Conservation (phyloP, 2,329 filamentous ascomycete genomes). For the Corinectria fuckeliana region DNA sequence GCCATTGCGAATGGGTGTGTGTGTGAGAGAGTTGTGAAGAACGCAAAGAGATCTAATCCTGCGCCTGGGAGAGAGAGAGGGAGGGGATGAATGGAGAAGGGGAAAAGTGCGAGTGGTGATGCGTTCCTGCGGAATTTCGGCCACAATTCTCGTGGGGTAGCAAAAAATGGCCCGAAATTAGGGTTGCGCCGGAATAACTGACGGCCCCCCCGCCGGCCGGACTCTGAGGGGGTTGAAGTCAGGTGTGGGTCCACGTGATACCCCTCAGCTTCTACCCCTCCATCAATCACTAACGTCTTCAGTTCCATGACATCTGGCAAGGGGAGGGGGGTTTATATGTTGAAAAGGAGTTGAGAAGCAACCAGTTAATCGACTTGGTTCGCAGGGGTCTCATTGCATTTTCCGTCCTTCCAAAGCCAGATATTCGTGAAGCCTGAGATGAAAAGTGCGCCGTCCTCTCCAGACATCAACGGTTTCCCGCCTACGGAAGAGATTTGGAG, state of each 20-base stretch:
- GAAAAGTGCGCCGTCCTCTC: no score
- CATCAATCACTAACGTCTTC: no score
- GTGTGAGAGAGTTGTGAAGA: slow-evolving; percentile 42
- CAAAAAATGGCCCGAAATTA: slow-evolving; percentile 41
- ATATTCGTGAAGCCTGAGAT: no score
- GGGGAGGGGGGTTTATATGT: no score
- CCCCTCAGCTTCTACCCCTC: no score
- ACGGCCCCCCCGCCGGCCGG: background rate
- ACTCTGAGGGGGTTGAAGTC: background rate
- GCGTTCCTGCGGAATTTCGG: slow-evolving; percentile 22
- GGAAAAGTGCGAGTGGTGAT: slow-evolving; percentile 18
- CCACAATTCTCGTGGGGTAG: slow-evolving; percentile 38
- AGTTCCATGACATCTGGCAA: no score
- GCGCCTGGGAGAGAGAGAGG: slow-evolving; percentile 57
- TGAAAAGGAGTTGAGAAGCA: no score
- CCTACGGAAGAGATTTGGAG: no score
- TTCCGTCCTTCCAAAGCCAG: no score
- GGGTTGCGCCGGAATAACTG: slow-evolving; percentile 41
- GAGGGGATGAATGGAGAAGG: slow-evolving; percentile 19
- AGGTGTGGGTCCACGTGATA: slow-evolving; percentile 2
- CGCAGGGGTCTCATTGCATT: no score
- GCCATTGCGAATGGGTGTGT: slow-evolving; percentile 70
- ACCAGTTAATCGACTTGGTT: no score
- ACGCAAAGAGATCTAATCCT: slow-evolving; percentile 81
- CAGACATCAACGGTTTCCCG: no score